A percentile compares a stretch with the other conserved stretches of the same genome.
These are phyloP conservation scores for Starmerella floris DNA, from an alignment of 805 yeast species.

Conservation along the genomic window DNA sequence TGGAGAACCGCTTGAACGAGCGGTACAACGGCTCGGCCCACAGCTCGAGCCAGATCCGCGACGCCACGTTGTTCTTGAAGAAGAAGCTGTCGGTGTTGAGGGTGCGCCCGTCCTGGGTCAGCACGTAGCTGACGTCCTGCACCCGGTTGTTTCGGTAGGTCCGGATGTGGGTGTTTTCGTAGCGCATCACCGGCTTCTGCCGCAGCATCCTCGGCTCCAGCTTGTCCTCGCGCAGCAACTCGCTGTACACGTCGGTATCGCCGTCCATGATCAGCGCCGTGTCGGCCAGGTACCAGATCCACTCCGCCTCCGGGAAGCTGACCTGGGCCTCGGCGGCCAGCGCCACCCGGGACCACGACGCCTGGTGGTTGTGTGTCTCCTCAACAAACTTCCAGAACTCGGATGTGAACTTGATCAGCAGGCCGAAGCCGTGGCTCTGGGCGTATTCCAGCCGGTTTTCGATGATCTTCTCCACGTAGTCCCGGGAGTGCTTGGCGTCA, in stretches of 20 bases:
- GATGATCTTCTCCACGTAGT: slow-evolving; percentile 51
- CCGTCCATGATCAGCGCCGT: slow-evolving; percentile 65
- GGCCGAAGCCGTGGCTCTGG: slow-evolving; percentile 63
- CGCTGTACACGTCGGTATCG: slow-evolving; percentile 44
- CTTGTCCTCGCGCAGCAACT: slow-evolving; percentile 46
- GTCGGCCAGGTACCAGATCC: slow-evolving; percentile 73
- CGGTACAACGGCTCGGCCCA: slow-evolving; percentile 66
- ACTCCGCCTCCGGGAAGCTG: slow-evolving; percentile 82
- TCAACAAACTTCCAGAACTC: slow-evolving; percentile 40
- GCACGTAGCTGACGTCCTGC: slow-evolving; percentile 41
- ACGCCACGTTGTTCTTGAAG: slow-evolving; percentile 48
- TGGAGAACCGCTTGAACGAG: slow-evolving; percentile 46
- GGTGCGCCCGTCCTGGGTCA: slow-evolving; percentile 56
- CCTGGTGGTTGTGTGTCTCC: slow-evolving; percentile 17
- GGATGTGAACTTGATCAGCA: slow-evolving; percentile 72
- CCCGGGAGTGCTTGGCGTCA: slow-evolving; percentile 51
- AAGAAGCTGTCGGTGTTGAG: slow-evolving; percentile 60
- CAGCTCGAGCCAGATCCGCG: slow-evolving; percentile 54
- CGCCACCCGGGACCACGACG: slow-evolving; percentile 50
- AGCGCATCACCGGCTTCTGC: slow-evolving; percentile 54
- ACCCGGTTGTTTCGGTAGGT: slow-evolving; percentile 53
- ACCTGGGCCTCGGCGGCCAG: slow-evolving; percentile 77
- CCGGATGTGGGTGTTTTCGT: slow-evolving; percentile 25
- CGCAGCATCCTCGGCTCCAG: slow-evolving; percentile 51
- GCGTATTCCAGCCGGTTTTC: slow-evolving; percentile 88